Base-by-base conservation (phyloP, 2,329 filamentous ascomycete genomes). In the Didymella pinodella region DNA sequence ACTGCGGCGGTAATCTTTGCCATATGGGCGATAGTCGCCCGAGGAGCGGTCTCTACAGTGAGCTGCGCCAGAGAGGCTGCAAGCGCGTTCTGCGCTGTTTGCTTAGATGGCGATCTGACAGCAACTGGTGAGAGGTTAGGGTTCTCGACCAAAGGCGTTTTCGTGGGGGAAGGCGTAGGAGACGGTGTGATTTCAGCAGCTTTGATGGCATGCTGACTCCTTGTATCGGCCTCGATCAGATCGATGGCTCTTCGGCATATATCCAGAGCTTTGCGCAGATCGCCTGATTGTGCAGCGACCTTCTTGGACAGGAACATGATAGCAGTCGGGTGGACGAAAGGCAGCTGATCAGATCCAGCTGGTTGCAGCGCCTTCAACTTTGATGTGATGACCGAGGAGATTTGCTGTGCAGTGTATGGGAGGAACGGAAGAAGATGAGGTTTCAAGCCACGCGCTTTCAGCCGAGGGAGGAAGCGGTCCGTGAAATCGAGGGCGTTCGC, bases 401-500 rank as follows among this genome's bases (percentile, higher is more conserved):
- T 93, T 70, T 99, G 94, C 6, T 85, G 78, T 5, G 92, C 92
- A 2, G 89, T 93, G 79, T 99, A 99, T 1, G 95, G 95, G 64
- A 97, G 84, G 75, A 99, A 98, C 0, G 94, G 91, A 1, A 99
- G 85, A 2, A 98, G 85, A 47, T 91, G 88, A 2, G 95, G 95
- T 79, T 93, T 96, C 63, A 99, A 82, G 69, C 96, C 96, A 70
- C 93, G 91, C 20, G 93, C 88, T 81, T 98, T 98, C 62, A 99
- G 86, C 50, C 94, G 90, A 48, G 95, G 95, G 20, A 99, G 84
- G 68, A 97, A 97, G 10, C 95, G 91, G 74, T 98, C 95, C 0
- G 95, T 99, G 56, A 99, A 82, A 74, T 99, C 95, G 53, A 99
- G 83, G 4, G 95, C 95, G 72, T 99, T 99, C 67, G 95, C 95